Percentiles rank a stretch among this genome's conserved stretches.
Conservation (phyloP, 345 rosid genomes). For the Gossypioides kirkii region DNA sequence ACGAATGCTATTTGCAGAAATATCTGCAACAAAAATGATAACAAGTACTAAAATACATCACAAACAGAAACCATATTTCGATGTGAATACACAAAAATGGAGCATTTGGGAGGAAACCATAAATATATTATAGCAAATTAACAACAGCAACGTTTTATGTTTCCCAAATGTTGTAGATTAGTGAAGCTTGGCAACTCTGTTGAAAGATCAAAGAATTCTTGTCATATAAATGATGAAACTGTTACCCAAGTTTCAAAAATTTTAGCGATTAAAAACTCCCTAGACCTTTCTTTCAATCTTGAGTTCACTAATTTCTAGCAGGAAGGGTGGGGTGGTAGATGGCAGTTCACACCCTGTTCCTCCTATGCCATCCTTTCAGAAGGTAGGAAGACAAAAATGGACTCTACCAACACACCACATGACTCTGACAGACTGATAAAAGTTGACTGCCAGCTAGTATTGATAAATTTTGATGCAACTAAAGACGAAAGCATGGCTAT, state of each 20-base stretch:
- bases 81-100: neutral
- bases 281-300: no score
- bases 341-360: neutral
- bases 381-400: neutral
- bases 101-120: neutral
- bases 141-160: neutral
- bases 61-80: neutral
- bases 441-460: neutral
- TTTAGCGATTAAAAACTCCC: no score
- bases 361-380: neutral
- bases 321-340: neutral
- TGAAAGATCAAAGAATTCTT: neutral
- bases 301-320: neutral
- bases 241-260: neutral
- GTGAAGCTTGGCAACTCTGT: neutral
- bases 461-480: neutral
- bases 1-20: conserved; percentile 60
- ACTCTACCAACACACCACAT: no score
- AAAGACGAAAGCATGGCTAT: neutral
- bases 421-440: neutral
- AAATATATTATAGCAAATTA: neutral
- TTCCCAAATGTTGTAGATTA: neutral
- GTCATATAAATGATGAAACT: neutral
- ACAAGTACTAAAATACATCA: conserved; percentile 2
- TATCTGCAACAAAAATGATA: conserved; percentile 38